Conservation (phyloP, 2,329 filamentous ascomycete genomes). For the Epichloe festucae region DNA sequence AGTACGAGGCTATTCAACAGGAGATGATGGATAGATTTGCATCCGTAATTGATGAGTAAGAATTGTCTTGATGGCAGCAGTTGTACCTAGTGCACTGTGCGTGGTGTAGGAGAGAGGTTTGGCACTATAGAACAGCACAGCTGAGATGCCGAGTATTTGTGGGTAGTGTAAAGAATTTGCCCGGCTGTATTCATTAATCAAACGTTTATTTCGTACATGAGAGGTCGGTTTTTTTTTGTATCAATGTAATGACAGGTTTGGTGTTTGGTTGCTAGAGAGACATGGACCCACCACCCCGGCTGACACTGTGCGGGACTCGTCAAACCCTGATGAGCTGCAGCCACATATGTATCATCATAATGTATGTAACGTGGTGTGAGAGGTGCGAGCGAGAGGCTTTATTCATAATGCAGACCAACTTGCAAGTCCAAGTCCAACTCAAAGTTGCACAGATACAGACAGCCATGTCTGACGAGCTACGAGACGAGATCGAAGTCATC, state of each 20-base stretch:
- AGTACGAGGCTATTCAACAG: constrained; percentile 90
- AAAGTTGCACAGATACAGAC: no score
- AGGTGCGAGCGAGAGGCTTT: no score
- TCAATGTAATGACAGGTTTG: no score
- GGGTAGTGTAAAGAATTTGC: constrained; percentile 1
- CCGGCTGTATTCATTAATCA: not conserved
- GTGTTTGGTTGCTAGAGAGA: no score
- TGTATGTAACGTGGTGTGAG: no score
- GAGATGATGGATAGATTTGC: constrained; percentile 96
- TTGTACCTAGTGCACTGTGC: not conserved
- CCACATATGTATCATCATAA: no score
- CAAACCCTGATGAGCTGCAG: no score
- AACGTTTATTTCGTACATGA: not conserved
- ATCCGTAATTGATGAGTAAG: constrained; percentile 84
- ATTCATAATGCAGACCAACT: no score
- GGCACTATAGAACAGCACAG: constrained; percentile 16
- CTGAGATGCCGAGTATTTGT: constrained; percentile 6
- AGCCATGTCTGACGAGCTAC: constrained; percentile 44
- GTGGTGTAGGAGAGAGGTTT: constrained; percentile 10
- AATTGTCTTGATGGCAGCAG: constrained; percentile 3
- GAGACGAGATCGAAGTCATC: constrained; percentile 66
- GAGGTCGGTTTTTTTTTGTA: no score
- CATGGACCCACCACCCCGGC: not conserved
- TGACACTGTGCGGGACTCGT: not conserved
- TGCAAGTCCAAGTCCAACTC: no score